Base-by-base conservation (phyloP, 495 filamentous ascomycete genomes). In the Penicillium ucsense region DNA sequence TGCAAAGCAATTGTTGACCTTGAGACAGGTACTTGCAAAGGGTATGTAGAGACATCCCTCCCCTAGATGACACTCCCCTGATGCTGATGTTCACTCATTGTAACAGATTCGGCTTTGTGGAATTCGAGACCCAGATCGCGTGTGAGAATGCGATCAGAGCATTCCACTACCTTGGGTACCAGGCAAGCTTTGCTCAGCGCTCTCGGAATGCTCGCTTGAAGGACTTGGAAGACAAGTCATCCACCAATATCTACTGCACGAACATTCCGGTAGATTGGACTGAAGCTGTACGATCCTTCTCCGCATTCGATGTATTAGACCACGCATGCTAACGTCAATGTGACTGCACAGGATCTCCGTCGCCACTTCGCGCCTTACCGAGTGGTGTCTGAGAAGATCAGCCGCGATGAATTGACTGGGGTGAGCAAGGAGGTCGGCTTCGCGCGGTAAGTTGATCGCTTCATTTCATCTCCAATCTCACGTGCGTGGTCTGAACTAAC, bases 1-100 rank as follows among this genome's bases (percentile, higher is more conserved):
- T 94, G 87, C 63, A 99, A 97, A 71, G 89, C 92, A 3, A 99
- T 99, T 59, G 91, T 99, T 54, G 94, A 99, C 65, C 79, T 86
- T 30, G 82, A 84, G 47, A 92, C 87, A 32, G 85, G 88, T 33
- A 79, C 84, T 47, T 99, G 92, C 76, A 99, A 99, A 73, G 92
- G 92, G 91, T 94, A 70, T 56, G 75, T 20, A 1, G 20, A 1
- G 1, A 20, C 2, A 20, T 20, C 20, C 20, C 20, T 1, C 20
- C 20, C 20, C 20, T n/a, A 20, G 20, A 2, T 20, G 20, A 20
- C 20, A 20, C 20, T 20, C 20, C 20, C 20, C 20, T 40, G 30
- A 36, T 33, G 36, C 46, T 60, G 36, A 45, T 3, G 32, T 6
- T 8, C 2, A 58, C 48, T 67, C 55, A 12, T 46, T 29, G n/a